phyloP scores from a whole-genome alignment of 1,284 basidiomycete species.

The Ustilago trichophora region DNA sequence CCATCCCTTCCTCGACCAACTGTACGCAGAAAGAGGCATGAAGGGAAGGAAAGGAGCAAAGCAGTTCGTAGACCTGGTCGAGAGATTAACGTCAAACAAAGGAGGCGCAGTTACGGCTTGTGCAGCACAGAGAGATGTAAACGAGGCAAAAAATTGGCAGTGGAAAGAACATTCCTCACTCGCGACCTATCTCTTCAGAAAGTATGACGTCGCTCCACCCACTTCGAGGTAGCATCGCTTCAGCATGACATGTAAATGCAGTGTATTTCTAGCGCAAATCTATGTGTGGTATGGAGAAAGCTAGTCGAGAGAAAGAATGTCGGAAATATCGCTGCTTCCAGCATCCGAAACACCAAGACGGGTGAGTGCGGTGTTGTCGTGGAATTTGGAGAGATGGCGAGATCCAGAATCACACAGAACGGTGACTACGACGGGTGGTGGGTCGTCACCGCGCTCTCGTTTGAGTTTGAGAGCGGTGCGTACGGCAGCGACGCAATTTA shows the following conservation, averaged over 20 bases:
- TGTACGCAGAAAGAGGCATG: constrained; percentile 15
- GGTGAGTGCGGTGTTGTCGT: constrained; percentile 51
- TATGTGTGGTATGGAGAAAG: too few species aligned
- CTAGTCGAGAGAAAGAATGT: too few species aligned
- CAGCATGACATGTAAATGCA: too few species aligned
- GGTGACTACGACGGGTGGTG: constrained; percentile 59
- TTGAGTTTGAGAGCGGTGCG: constrained; percentile 59
- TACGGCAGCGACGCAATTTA: constrained; percentile 90
- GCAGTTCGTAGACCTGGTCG: constrained; percentile 46
- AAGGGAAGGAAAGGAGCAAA: constrained; percentile 30
- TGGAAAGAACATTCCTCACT: constrained; percentile 26
- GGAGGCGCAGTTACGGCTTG: constrained; percentile 42
- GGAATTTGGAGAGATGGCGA: constrained; percentile 64
- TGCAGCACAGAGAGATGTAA: constrained; percentile 35
- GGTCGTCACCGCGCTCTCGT: constrained; percentile 25
- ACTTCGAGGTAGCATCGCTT: not conserved
- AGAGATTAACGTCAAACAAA: constrained; percentile 11
- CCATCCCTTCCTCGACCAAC: constrained; percentile 20
- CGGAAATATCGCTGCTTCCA: constrained; percentile 54
- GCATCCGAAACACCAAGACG: constrained; percentile 44
- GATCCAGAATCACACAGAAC: constrained; percentile 63
- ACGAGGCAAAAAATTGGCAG: constrained; percentile 33
- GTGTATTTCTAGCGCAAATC: too few species aligned
- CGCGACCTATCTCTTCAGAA: constrained; percentile 10
- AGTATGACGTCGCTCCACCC: constrained; percentile 9